Conservation (phyloP, 2,329 filamentous ascomycete species). For the Fusarium clavum region DNA sequence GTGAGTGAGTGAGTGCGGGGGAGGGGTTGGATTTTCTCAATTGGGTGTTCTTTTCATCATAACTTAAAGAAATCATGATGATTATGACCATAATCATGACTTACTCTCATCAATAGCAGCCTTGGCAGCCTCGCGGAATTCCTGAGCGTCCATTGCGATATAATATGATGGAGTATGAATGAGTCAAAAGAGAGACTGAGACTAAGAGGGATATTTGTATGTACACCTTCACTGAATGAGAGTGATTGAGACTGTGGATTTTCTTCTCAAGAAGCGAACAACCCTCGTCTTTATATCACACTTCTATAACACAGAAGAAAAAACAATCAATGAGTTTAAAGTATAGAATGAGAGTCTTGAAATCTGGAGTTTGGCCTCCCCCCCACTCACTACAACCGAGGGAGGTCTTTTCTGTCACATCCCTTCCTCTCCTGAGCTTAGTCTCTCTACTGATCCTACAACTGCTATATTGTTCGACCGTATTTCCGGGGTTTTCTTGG, state of each 20-base stretch:
- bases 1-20: background rate
- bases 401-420: background rate
- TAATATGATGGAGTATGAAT: background rate
- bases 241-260: background rate
- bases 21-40: constrained; percentile 1
- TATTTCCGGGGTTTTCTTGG: background rate
- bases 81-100: constrained; percentile 45
- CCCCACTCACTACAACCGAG: background rate
- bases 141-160: constrained; percentile 78
- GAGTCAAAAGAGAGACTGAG: background rate
- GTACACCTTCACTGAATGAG: background rate
- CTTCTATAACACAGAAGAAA: too few relatives aligned
- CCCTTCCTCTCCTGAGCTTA: background rate
- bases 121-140: constrained; percentile 82
- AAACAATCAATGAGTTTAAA: background rate
- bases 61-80: constrained; percentile 49
- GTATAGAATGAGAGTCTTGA: background rate
- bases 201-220: background rate
- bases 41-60: background rate
- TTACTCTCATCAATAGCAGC: constrained; percentile 85
- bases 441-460: background rate
- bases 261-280: background rate
- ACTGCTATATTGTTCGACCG: constrained; percentile 10
- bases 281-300: constrained; percentile 9
- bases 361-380: background rate